Base-by-base conservation (phyloP, 176 grass and related monocot genomes). In the Areca catechu region DNA sequence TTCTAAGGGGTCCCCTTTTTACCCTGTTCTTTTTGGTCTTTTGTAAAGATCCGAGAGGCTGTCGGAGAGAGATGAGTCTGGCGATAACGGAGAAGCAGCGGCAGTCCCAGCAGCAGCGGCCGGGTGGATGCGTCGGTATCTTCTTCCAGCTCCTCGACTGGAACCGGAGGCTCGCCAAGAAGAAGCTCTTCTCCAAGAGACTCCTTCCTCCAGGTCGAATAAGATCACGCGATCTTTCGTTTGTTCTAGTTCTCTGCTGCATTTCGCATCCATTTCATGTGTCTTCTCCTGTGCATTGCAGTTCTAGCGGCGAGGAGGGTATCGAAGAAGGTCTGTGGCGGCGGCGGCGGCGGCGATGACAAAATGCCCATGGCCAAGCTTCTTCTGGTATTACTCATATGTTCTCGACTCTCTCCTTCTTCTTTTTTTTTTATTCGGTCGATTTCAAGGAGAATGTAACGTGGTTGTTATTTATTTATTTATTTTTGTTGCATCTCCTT, bases 101-200 rank as follows among this genome's bases (percentile, higher is more conserved):
- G 63, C 67, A 74, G 73, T 54, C 56, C 27, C 71, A 79, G 57
- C 58, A 37, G 56, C 59, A 58, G 57, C 72, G 49, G 54, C 56
- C 72, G 53, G 72, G 83, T 1, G 87, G 93, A 66, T 79, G 74
- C 0, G 81, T 79, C n/a, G 82, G 83, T 49, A 59, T 98, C 51
- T 85, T 92, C 15, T 78, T 98, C 71, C 83, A 98, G 71, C 78
- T 98, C 29, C 65, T 91, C 3, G 84, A 88, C 57, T 98, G 93
- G 93, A 86, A 98, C 66, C 78, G 87, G 47, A 79, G 87, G 17
- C 81, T 98, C 37, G 78, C 84, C 0, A 75, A 20, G 60, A 82
- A 82, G 66, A 81, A 70, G 55, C 52, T 51, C 16, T 66, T 79
- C 50, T 48, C 67, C 50, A 67, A 54, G 66, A 54, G 55, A 6